These are phyloP conservation scores for Boletus vermiculosoides DNA, from an alignment of 768 basidiomycete species.

Conservation along the genomic window DNA sequence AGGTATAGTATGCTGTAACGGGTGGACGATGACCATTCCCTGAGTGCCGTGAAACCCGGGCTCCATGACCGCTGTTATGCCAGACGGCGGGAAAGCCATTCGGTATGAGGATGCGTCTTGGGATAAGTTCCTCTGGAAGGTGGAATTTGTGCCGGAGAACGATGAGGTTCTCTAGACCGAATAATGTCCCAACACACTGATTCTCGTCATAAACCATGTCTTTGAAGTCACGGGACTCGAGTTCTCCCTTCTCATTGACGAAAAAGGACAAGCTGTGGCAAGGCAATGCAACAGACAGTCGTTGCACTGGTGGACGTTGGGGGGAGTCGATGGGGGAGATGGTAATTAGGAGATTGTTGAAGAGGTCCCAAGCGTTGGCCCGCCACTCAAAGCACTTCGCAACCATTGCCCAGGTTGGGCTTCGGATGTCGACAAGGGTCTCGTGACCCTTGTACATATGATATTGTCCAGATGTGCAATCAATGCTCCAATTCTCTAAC, in stretches of 20 bases:
- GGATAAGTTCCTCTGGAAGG: background rate
- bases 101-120: background rate
- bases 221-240: conserved; percentile 40
- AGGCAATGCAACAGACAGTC: conserved; percentile 33
- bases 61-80: no score
- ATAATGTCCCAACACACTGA: conserved; percentile 41
- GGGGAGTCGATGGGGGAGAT: background rate
- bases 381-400: conserved; percentile 1
- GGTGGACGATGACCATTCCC: no score
- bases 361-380: background rate
- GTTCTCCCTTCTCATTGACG: conserved; percentile 20
- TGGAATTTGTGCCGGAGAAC: conserved; percentile 15
- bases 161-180: conserved; percentile 39
- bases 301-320: background rate
- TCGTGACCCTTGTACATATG: background rate
- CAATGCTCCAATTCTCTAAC: conserved; percentile 20
- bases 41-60: no score
- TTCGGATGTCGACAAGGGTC: conserved; percentile 22
- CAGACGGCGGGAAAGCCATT: no score
- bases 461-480: background rate
- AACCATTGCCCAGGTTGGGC: conserved; percentile 20
- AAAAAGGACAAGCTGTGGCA: conserved; percentile 39
- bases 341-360: conserved; percentile 15
- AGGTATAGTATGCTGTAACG: no score
- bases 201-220: conserved; percentile 37